Base-by-base conservation (phyloP, 2,329 filamentous ascomycete species). In the Cryphonectria nitschkei region DNA sequence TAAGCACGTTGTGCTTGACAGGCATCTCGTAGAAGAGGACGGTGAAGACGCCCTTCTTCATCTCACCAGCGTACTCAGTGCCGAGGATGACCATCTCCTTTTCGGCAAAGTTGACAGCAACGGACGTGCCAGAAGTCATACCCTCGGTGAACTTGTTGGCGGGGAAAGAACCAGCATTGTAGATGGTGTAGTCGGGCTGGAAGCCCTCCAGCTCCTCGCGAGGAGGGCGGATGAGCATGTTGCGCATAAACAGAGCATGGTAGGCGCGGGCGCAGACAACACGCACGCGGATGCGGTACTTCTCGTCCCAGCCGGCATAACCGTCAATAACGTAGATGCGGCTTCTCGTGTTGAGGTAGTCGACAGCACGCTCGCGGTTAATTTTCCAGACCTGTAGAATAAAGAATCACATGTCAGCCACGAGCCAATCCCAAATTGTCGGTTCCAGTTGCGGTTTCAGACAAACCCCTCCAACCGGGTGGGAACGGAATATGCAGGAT, bases 41-140 rank as follows among this genome's bases (percentile, higher is more conserved):
- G 64, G 96, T 99, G 89, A 99, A 99, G 83, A 99, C 89, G 77
- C 96, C 95, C 88, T 97, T 97, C 87, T 97, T 97, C 93, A 96
- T 95, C 85, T 95, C 93, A 78, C 95, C 95, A 70, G 96, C 96
- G 80, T 99, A 99, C 86, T 99, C 96, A 50, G 96, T 99, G 82
- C 96, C 96, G 70, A 99, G 91, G 81, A 99, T 99, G 77, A 99
- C 96, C 96, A 99, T 99, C 89, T 99, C 96, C 91, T 97, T 98
- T 81, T 98, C 95, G 80, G 92, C 93, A 79, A 99, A 99, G 90
- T 99, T 99, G 87, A 99, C 97, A 76, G 96, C 92, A 67, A 99
- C 95, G 11, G 96, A 99, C 67, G 96, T 99, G 74, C 94, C 93
- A 29, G 96, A 98, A 78, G 96, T 99, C 96, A 99, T 99, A 79